These are phyloP conservation scores for Russula sp. DNA, from an alignment of 768 basidiomycete genomes.

Conservation along the genomic window DNA sequence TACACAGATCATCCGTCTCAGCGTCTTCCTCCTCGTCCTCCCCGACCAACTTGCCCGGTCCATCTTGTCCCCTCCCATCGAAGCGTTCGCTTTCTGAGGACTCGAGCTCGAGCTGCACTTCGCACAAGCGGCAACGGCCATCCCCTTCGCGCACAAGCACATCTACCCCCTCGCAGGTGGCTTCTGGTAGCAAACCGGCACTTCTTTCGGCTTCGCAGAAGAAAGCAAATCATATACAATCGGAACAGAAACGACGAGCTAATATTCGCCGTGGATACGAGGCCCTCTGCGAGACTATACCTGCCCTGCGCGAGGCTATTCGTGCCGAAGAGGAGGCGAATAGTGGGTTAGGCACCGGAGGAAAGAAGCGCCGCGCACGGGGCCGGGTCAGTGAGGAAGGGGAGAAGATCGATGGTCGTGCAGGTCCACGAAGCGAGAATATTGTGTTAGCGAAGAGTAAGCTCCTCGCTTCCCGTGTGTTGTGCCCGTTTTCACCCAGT, in stretches of 20 bases:
- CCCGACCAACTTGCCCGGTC: conserved; percentile 3
- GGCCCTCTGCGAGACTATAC: conserved; percentile 77
- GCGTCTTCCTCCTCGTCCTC: conserved; percentile 19
- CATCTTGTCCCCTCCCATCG: conserved; percentile 17
- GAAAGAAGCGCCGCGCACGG: conserved; percentile 27
- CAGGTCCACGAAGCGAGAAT: conserved; percentile 87
- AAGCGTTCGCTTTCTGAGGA: conserved; percentile 23
- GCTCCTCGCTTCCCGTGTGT: conserved; percentile 30
- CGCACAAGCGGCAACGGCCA: conserved; percentile 16
- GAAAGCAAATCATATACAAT: conserved; percentile 90
- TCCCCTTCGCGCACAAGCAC: conserved; percentile 16
- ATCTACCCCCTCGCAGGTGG: conserved; percentile 19
- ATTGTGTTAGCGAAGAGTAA: conserved; percentile 83
- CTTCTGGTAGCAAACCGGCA: conserved; percentile 29
- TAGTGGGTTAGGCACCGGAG: conserved; percentile 35
- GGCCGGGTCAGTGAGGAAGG: conserved; percentile 38
- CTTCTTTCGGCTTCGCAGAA: conserved; percentile 81
- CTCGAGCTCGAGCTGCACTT: conserved; percentile 3
- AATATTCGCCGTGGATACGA: conserved; percentile 90
- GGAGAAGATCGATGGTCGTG: conserved; percentile 73
- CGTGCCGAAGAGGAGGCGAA: conserved; percentile 60
- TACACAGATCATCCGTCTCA: conserved; percentile 18
- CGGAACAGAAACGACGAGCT: conserved; percentile 89
- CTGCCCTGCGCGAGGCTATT: conserved; percentile 75
- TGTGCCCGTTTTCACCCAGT: conserved; percentile 9